These are phyloP conservation scores for Calonectria crousiana DNA, from an alignment of 2,329 filamentous ascomycete genomes.

Conservation along the genomic window DNA sequence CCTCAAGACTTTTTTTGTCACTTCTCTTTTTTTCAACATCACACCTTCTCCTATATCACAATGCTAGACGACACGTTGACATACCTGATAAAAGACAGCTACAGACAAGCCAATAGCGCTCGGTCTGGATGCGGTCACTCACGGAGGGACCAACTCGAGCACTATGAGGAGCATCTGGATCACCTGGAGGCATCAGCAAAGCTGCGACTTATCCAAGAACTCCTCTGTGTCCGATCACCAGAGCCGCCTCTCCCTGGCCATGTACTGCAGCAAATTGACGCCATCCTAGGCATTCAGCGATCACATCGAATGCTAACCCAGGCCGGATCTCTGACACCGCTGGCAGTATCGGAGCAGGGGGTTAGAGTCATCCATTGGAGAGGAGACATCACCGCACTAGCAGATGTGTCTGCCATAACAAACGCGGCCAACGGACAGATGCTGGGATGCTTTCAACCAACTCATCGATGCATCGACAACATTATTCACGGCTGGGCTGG, in stretches of 20 bases:
- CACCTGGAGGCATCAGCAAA: conserved; percentile 35
- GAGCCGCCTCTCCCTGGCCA: conserved; percentile 18
- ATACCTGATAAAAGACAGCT: conserved; percentile 28
- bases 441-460: conserved; percentile 39
- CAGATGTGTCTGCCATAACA: conserved; percentile 32
- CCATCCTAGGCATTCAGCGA: conserved; percentile 1
- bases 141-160: conserved; percentile 2
- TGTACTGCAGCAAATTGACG: conserved; percentile 27
- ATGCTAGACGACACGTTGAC: conserved; percentile 19
- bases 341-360: background rate
- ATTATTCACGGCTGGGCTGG: conserved; percentile 38
- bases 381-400: conserved; percentile 39
- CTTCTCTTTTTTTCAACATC: background rate
- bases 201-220: conserved; percentile 25
- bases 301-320: conserved; percentile 25
- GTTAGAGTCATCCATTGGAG: conserved; percentile 29
- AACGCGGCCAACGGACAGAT: conserved; percentile 39
- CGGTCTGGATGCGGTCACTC: background rate
- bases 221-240: conserved; percentile 30
- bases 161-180: conserved; percentile 27
- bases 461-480: conserved; percentile 41
- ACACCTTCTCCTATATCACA: background rate
- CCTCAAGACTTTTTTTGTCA: background rate
- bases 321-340: background rate
- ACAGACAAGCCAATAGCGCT: background rate